Base-by-base conservation (phyloP, 371 early-diverging fungal genomes). In the Syncephalastrum contaminatum region DNA sequence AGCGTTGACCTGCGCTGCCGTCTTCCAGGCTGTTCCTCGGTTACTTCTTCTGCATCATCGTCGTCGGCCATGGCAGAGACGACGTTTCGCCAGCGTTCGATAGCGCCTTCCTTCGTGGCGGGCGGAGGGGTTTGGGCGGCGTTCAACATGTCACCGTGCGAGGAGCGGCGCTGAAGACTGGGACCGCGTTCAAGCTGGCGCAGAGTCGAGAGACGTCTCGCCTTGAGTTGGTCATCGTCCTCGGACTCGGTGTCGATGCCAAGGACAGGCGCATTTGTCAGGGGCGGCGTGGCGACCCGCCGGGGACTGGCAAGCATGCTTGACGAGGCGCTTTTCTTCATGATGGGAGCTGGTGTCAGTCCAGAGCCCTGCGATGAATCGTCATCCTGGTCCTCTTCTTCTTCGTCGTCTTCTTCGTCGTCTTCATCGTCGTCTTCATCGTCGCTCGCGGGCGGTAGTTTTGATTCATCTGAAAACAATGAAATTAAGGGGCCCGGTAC, bases 61-160 rank as follows among this genome's bases (percentile, higher is more conserved):
- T 2, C 25, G 36, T 30, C 36, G 5, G 36, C 36, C 36, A 30
- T 30, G 36, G 36, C 52, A 6, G 55, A 19, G 20, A 65, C 56
- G 1, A 56, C 43, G 18, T 73, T 56, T 25, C 82, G 46, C 27
- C 67, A 55, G 7, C 71, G 48, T 4, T 78, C 81, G n/a, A 75
- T 65, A 20, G 54, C 54, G 18, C 51, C 55, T 30, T 24, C 36
- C 36, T 57, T 56, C 1, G 36, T 30, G 36, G 36, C 36, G 36
- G 36, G 36, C 12, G 36, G 6, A 0, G 36, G 5, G 5, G 12
- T 10, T 30, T 30, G 36, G 2, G 10, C 12, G 10, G 36, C 36
- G 36, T 30, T 5, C 36, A 30, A 8, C 36, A 30, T 30, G 36
- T 30, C 36, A 10, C 36, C 10, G 7, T 30, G 36, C 10, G 36